phyloP scores from a whole-genome alignment of 2,329 filamentous ascomycete genomes.

The Dactylellina leptospora region DNA sequence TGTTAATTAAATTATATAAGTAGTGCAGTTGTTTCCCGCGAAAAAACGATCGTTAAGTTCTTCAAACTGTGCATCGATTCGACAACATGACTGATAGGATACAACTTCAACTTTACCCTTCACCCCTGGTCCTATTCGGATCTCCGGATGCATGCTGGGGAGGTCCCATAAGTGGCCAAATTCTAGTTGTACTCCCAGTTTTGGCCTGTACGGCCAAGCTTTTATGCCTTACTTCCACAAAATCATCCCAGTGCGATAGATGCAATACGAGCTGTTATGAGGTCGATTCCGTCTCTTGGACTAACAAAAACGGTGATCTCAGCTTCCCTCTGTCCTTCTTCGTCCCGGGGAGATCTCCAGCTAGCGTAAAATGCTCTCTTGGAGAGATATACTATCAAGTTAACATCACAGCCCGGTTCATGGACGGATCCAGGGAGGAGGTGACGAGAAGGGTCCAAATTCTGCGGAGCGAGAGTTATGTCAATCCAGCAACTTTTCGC shows the following conservation, averaged over 20 bases:
- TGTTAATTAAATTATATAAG: not conserved
- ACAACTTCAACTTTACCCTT: not conserved
- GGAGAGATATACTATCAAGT: not conserved
- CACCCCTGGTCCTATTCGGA: not conserved
- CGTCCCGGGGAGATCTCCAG: not conserved
- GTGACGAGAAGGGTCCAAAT: not conserved
- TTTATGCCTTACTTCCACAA: not conserved
- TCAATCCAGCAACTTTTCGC: not conserved
- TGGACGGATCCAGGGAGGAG: not conserved
- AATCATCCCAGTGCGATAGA: not conserved
- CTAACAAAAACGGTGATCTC: not conserved
- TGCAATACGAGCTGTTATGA: not conserved
- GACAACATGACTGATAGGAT: not conserved
- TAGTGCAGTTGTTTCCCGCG: too few species aligned
- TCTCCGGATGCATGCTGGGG: not conserved
- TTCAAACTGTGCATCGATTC: too few species aligned
- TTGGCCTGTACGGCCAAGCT: not conserved
- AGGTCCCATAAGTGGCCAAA: not conserved
- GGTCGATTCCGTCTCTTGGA: not conserved
- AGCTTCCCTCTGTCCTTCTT: slow-evolving; percentile 1
- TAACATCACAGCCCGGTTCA: not conserved
- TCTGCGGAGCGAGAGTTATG: not conserved
- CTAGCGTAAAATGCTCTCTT: not conserved
- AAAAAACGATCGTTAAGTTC: too few species aligned
- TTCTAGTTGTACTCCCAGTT: not conserved